Evolutionary conservation across 192 early-diverging fungal genomes (phyloP).

Genomic region (Entomortierella lignicola): DNA sequence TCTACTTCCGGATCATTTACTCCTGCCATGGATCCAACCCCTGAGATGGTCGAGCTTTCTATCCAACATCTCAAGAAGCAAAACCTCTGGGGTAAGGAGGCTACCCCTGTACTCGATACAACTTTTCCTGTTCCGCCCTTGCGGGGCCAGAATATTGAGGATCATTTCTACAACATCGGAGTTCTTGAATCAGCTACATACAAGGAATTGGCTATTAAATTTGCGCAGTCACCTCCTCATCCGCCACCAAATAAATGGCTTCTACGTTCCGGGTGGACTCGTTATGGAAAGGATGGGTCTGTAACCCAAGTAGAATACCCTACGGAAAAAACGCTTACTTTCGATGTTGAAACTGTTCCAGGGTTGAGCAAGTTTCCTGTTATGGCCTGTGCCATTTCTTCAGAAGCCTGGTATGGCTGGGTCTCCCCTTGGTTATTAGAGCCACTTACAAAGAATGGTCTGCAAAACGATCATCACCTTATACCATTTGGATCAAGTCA

Average conservation of each 20-base stretch:
- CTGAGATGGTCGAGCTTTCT: slow-evolving; percentile 52
- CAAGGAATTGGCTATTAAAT: slow-evolving; percentile 60
- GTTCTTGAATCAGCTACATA: slow-evolving; percentile 70
- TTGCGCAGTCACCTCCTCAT: slow-evolving; percentile 55
- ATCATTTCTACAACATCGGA: slow-evolving; percentile 85
- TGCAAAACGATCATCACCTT: slow-evolving; percentile 31
- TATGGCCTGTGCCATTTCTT: slow-evolving; percentile 83
- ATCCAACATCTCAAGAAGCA: slow-evolving; percentile 60
- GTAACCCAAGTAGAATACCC: slow-evolving; percentile 60
- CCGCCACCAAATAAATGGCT: slow-evolving; percentile 67
- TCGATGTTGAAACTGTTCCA: slow-evolving; percentile 89
- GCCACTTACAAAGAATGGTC: slow-evolving; percentile 12
- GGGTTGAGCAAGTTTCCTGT: slow-evolving; percentile 77
- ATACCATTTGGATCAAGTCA: slow-evolving; percentile 37
- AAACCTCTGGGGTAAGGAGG: slow-evolving; percentile 65
- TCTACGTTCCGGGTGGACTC: slow-evolving; percentile 80
- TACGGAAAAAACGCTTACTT: slow-evolving; percentile 75
- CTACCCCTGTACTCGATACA: slow-evolving; percentile 50
- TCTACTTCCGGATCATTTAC: background rate
- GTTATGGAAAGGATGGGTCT: slow-evolving; percentile 69
- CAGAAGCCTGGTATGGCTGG: slow-evolving; percentile 92
- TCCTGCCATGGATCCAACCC: slow-evolving; percentile 17
- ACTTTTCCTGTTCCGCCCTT: slow-evolving; percentile 52
- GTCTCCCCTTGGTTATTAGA: slow-evolving; percentile 79
- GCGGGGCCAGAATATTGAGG: slow-evolving; percentile 65